A percentile compares a stretch with the other conserved stretches of the same genome.
Evolutionary conservation across 768 basidiomycete species (phyloP).

Genomic region (Mycena amicta): DNA sequence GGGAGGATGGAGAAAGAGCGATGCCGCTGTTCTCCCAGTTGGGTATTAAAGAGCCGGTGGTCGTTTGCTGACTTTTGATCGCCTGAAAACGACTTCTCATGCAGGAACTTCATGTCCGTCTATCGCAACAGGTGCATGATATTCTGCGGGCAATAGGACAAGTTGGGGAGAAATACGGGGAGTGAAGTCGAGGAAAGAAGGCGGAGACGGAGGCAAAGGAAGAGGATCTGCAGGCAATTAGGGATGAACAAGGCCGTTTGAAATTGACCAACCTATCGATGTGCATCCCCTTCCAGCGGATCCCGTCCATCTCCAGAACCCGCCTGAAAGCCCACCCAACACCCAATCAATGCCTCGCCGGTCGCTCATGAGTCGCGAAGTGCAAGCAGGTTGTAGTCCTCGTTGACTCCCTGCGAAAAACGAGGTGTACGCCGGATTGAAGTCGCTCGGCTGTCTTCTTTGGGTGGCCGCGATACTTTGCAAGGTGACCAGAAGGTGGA

Average conservation of each 20-base stretch:
- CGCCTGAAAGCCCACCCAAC: constrained; percentile 75
- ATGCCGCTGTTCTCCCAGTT: no score
- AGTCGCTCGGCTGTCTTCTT: constrained; percentile 87
- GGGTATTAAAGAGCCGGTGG: no score
- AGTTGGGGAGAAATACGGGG: no score
- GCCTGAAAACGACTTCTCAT: no score
- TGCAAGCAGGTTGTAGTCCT: constrained; percentile 89
- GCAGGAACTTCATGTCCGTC: no score
- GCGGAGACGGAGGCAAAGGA: no score
- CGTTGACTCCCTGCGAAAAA: constrained; percentile 79
- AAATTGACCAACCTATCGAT: constrained; percentile 96
- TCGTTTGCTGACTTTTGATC: no score
- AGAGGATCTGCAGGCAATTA: constrained; percentile 94
- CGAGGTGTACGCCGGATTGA: constrained; percentile 87
- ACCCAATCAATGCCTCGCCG: constrained; percentile 98
- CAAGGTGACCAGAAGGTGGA: constrained; percentile 94
- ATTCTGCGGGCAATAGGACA: no score
- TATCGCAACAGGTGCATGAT: no score
- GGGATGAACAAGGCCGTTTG: constrained; percentile 91
- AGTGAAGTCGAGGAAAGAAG: no score
- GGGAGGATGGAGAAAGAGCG: no score
- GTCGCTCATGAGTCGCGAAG: constrained; percentile 82
- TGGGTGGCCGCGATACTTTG: constrained; percentile 91
- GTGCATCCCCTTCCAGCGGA: constrained; percentile 73
- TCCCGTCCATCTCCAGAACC: constrained; percentile 58